Base-by-base conservation (phyloP, 768 basidiomycete species). In the Rickenella mellea region DNA sequence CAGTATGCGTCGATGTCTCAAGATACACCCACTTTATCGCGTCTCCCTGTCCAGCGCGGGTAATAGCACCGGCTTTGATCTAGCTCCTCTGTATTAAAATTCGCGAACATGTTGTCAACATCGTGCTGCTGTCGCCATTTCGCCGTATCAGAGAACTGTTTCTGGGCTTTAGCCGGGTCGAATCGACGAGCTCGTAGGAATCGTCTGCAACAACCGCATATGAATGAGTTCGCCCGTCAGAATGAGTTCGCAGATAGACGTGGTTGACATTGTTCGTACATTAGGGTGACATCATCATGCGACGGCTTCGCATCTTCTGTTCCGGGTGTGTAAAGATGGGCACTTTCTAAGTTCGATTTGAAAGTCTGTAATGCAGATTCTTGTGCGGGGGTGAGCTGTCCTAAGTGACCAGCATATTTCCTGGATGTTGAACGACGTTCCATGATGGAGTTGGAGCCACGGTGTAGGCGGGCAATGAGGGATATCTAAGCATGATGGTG, bases 171-270 rank as follows among this genome's bases (percentile, higher is more conserved):
- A 15, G 59, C 50, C 11, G 70, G 62, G 45, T 84, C 72, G 55
- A 78, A 90, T 43, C 68, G 67, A 45, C 89, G 69, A 5, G 89
- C 89, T n/a, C 86, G 74, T 2, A 91, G 73, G 55, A 89, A 91
- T 9, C 89, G 83, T 20, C 88, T 90, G 57, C n/a, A 44, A 15
- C 25, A 28, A 44, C 45, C 5, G 9, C 6, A 10, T 5, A 6
- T 24, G 25, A 32, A 31, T 20, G 27, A 17, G 30, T 32, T 38
- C 31, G 27, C 3, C 14, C 22, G 24, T 36, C 33, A 17, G 19
- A 30, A 17, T 10, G 20, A n/a, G 2, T 9, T 19, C 11, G 14
- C 12, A 14, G 14, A 21, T 39, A 22, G 10, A 31, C 11, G 19
- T 11, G 14, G 40, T 11, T 14, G 4, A 20, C n/a, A 37, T 25